Conservation (phyloP, 2,329 filamentous ascomycete species). For the Sordariomycetes sp. region DNA sequence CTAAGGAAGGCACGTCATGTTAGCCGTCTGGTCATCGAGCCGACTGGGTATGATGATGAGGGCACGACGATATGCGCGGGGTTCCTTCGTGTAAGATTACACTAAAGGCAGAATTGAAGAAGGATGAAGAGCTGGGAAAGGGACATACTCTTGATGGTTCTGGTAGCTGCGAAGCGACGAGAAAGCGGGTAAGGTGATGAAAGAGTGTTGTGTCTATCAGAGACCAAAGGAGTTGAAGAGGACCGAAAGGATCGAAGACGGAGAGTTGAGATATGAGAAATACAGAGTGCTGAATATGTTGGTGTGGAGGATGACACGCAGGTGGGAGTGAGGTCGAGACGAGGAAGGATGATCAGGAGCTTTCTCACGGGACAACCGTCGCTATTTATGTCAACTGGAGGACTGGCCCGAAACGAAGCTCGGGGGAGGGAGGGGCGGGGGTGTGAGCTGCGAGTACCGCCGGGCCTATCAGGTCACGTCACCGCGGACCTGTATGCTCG, state of each 20-base stretch:
- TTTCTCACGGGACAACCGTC: neutral
- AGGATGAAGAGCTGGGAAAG: neutral
- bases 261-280: neutral
- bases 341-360: neutral
- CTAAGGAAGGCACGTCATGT: conserved; percentile 26
- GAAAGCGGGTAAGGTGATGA: neutral
- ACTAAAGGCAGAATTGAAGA: neutral
- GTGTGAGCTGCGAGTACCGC: neutral
- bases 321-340: neutral
- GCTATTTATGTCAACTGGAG: conserved; percentile 2
- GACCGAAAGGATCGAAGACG: neutral
- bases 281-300: neutral
- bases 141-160: neutral
- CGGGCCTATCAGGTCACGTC: conserved; percentile 4
- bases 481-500: neutral
- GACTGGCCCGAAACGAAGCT: neutral
- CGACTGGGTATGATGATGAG: neutral
- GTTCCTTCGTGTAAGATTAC: conserved; percentile 1
- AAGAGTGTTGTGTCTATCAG: neutral
- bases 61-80: neutral
- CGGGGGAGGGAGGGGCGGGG: neutral
- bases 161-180: neutral
- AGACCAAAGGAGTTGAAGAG: neutral
- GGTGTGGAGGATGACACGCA: neutral
- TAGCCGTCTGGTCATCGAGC: neutral